Conservation (phyloP, 257 asterid genomes). For the Fraxinus quadrangulata region DNA sequence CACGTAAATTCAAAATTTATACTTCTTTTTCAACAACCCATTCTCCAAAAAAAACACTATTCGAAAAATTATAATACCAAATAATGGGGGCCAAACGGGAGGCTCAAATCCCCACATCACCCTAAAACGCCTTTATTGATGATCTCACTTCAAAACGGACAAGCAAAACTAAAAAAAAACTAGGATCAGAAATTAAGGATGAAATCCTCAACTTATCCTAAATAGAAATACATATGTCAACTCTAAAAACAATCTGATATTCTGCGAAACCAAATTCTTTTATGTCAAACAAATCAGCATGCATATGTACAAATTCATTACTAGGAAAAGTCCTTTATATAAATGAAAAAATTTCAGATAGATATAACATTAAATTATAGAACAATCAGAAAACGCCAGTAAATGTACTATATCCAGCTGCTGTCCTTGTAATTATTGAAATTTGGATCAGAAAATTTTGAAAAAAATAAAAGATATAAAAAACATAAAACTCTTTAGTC, state of each 20-base stretch:
- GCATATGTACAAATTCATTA: background rate
- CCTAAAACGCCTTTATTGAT: constrained; percentile 3
- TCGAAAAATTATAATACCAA: no score
- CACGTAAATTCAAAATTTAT: no score
- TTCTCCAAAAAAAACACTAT: no score
- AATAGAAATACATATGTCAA: constrained; percentile 12
- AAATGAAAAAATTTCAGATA: constrained; percentile 15
- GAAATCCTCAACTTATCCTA: background rate
- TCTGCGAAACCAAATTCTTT: constrained; percentile 6
- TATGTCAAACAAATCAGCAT: background rate
- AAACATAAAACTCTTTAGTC: background rate
- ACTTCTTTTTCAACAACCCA: no score
- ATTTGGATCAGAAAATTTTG: background rate
- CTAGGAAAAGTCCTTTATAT: background rate
- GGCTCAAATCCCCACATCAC: background rate
- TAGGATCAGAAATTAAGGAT: background rate
- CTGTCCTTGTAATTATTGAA: background rate
- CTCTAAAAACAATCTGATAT: constrained; percentile 2
- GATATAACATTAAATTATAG: constrained; percentile 2
- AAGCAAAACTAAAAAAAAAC: background rate
- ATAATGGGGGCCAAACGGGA: no score
- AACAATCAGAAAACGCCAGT: constrained; percentile 9
- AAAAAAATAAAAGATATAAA: background rate
- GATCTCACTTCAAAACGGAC: constrained; percentile 11
- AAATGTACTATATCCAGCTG: constrained; percentile 12